Evolutionary conservation across 257 asterid genomes (phyloP).

Genomic region (Nicotiana sylvestris): DNA sequence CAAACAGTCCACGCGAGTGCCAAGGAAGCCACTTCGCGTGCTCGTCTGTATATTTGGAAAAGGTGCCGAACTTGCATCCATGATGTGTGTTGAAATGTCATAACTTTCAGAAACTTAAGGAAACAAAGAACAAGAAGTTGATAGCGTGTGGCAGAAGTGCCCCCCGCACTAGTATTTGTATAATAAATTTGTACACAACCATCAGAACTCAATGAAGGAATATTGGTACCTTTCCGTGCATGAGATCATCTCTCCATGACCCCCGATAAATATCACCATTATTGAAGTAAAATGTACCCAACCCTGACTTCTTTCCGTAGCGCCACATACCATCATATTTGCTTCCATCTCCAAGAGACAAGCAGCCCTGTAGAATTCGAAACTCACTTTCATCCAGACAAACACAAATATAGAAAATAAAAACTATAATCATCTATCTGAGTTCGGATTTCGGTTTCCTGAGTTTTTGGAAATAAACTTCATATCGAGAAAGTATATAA

Average conservation of each 20-base stretch:
- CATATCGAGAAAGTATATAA: background rate
- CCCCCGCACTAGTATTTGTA: background rate
- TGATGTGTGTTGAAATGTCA: background rate
- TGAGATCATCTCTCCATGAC: constrained; percentile 95
- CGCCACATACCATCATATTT: constrained; percentile 95
- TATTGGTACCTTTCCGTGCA: constrained; percentile 87
- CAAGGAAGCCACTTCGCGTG: background rate
- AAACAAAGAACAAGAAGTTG: background rate
- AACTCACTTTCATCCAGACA: background rate
- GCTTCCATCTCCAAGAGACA: constrained; percentile 80
- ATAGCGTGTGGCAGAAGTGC: background rate
- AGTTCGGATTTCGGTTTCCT: background rate
- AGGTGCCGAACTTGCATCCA: background rate
- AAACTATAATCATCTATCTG: background rate
- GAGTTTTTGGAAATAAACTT: background rate
- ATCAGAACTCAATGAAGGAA: constrained; percentile 7
- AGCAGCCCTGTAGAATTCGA: constrained; percentile 58
- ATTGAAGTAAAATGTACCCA: constrained; percentile 78
- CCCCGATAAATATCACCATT: constrained; percentile 94
- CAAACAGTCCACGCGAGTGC: background rate
- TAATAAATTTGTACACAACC: background rate
- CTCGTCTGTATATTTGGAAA: background rate
- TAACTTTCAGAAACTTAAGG: background rate
- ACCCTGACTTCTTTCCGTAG: constrained; percentile 87
- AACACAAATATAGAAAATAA: background rate